Conservation (phyloP, 2,329 filamentous ascomycete species). For the Monosporascus sp. region DNA sequence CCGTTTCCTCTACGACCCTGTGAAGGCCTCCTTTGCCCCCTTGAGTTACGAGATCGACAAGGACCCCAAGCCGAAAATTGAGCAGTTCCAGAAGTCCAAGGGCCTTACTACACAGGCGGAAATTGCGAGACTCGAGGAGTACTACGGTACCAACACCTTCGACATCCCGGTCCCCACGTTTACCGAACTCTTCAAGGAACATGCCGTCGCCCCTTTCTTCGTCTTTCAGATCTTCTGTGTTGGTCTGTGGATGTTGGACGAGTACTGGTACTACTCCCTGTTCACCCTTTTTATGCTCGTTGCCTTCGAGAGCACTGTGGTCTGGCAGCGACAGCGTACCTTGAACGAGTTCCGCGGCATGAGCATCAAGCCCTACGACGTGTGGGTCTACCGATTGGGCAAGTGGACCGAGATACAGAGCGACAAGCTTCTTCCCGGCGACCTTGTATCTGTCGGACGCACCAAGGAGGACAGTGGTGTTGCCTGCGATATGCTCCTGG, state of each 20-base stretch:
- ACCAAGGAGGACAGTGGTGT: constrained; percentile 97
- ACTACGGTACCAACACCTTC: constrained; percentile 95
- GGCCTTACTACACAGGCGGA: constrained; percentile 73
- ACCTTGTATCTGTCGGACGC: constrained; percentile 84
- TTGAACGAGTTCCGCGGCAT: constrained; percentile 95
- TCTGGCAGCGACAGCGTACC: constrained; percentile 97
- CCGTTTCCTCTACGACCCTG: constrained; percentile 78
- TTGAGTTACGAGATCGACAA: constrained; percentile 78
- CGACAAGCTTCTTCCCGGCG: constrained; percentile 87
- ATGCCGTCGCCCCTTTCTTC: constrained; percentile 97
- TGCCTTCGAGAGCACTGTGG: constrained; percentile 94
- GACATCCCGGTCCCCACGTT: constrained; percentile 97
- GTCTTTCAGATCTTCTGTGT: constrained; percentile 99
- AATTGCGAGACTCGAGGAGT: constrained; percentile 73
- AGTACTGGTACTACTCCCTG: constrained; percentile 99
- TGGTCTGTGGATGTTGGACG: constrained; percentile 95
- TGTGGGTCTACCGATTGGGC: constrained; percentile 82
- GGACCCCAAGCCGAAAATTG: constrained; percentile 76
- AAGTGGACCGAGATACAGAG: constrained; percentile 87
- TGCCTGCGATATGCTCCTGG: constrained; percentile 91
- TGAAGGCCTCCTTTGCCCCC: constrained; percentile 71
- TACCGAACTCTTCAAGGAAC: constrained; percentile 93
- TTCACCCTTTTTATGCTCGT: constrained; percentile 99
- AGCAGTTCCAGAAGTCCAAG: constrained; percentile 71
- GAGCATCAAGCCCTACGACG: constrained; percentile 97